Evolutionary conservation across 139 green algal species (phyloP).

Genomic region (Zygnema circumcarinatum): DNA sequence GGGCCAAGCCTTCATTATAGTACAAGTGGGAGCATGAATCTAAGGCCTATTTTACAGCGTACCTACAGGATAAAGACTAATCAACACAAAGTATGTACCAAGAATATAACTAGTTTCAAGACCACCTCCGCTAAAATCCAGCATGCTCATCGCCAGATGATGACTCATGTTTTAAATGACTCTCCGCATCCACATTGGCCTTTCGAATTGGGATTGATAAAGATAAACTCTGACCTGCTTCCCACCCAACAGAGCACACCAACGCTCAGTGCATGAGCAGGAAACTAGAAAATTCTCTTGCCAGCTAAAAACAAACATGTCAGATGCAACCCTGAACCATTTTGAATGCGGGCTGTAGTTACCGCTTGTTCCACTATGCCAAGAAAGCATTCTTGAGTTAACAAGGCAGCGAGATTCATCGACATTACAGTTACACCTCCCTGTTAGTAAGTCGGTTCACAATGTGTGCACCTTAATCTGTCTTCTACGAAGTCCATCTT

Average conservation of each 20-base stretch:
- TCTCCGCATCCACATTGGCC: slow-evolving; percentile 90
- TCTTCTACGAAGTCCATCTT: slow-evolving; percentile 95
- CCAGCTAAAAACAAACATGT: neutral
- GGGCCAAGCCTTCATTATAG: too few species aligned
- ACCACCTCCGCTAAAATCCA: too few species aligned
- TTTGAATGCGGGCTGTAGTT: neutral
- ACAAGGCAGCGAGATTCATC: neutral
- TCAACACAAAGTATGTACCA: too few species aligned
- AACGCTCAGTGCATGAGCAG: neutral
- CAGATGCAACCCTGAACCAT: neutral
- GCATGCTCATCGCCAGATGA: too few species aligned
- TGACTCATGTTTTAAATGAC: slow-evolving; percentile 63
- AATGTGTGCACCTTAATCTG: slow-evolving; percentile 62
- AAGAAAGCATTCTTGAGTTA: neutral
- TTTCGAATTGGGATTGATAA: slow-evolving; percentile 94
- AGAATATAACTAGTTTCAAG: too few species aligned
- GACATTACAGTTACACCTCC: neutral
- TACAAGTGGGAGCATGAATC: too few species aligned
- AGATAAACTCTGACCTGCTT: slow-evolving; percentile 85
- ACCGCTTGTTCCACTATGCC: neutral
- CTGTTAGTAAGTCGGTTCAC: neutral
- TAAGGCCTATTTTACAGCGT: too few species aligned
- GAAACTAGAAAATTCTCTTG: slow-evolving; percentile 27
- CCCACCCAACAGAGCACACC: too few species aligned
- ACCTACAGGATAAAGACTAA: too few species aligned